These are phyloP conservation scores for Dioszegia hungarica DNA, from an alignment of 768 basidiomycete genomes.

Conservation along the genomic window DNA sequence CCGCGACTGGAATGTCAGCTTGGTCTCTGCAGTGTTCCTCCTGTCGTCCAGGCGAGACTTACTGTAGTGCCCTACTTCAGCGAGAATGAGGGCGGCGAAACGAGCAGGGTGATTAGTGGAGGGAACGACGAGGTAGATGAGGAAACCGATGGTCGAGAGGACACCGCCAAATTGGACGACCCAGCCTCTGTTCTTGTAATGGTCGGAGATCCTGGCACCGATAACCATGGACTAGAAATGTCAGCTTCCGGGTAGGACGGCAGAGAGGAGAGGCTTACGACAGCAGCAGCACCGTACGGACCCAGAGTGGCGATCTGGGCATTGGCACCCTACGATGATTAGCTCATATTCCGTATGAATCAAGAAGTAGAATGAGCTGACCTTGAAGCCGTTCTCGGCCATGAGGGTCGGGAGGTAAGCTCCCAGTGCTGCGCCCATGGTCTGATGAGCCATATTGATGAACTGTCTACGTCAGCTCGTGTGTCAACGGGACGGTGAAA, in stretches of 20 bases:
- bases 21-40: neutral
- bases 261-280: neutral
- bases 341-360: too few relatives aligned
- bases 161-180: constrained; percentile 8
- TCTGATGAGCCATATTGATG: constrained; percentile 13
- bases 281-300: constrained; percentile 14
- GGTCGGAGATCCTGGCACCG: constrained; percentile 10
- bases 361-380: too few relatives aligned
- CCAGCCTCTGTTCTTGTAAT: constrained; percentile 6
- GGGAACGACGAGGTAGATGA: constrained; percentile 10
- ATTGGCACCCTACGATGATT: too few relatives aligned
- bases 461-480: constrained; percentile 3
- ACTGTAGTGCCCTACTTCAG: constrained; percentile 18
- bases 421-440: constrained; percentile 16
- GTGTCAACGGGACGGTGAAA: too few relatives aligned
- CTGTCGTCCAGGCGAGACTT: neutral
- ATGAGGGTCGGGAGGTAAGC: constrained; percentile 24
- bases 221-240: constrained; percentile 12
- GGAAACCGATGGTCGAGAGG: constrained; percentile 15
- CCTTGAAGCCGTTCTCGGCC: constrained; percentile 14
- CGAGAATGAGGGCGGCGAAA: constrained; percentile 19
- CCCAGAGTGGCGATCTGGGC: constrained; percentile 20
- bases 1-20: constrained; percentile 4
- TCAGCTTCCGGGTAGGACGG: neutral
- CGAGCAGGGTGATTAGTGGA: constrained; percentile 5